Evolutionary conservation across 441 rosid genomes (phyloP).

Genomic region (Brassica hybrid): DNA sequence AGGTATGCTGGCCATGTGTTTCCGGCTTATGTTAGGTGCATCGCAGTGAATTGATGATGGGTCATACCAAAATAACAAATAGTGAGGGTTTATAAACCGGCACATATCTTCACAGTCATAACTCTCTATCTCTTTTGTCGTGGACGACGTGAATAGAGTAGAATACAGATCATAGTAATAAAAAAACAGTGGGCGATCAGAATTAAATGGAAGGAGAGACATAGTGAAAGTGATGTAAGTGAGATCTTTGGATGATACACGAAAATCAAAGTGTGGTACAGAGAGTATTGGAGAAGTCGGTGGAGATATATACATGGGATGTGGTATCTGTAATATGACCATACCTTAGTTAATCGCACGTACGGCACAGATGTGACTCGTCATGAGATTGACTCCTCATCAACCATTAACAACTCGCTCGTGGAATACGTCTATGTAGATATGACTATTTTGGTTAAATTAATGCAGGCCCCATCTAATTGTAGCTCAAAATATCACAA

Average conservation of each 20-base stretch:
- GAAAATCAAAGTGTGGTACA: constrained; percentile 41
- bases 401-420: constrained; percentile 42
- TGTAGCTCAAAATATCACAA: background rate
- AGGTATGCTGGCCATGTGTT: constrained; percentile 19
- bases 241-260: constrained; percentile 43
- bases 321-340: constrained; percentile 25
- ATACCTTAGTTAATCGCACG: constrained; percentile 35
- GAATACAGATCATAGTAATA: constrained; percentile 22
- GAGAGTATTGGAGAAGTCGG: constrained; percentile 41
- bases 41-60: constrained; percentile 21
- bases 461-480: constrained; percentile 1
- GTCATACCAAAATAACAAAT: constrained; percentile 28
- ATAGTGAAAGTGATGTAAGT: constrained; percentile 33
- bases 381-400: constrained; percentile 45
- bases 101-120: constrained; percentile 26
- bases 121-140: constrained; percentile 26
- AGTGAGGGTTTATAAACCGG: constrained; percentile 23
- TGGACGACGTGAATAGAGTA: constrained; percentile 27
- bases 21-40: constrained; percentile 28
- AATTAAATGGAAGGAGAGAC: constrained; percentile 12
- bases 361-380: constrained; percentile 36
- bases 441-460: constrained; percentile 23
- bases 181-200: constrained; percentile 29
- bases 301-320: constrained; percentile 22
- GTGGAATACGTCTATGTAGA: constrained; percentile 35